phyloP scores from a whole-genome alignment of 805 yeast genomes.

The Kregervanrija delftensis region DNA sequence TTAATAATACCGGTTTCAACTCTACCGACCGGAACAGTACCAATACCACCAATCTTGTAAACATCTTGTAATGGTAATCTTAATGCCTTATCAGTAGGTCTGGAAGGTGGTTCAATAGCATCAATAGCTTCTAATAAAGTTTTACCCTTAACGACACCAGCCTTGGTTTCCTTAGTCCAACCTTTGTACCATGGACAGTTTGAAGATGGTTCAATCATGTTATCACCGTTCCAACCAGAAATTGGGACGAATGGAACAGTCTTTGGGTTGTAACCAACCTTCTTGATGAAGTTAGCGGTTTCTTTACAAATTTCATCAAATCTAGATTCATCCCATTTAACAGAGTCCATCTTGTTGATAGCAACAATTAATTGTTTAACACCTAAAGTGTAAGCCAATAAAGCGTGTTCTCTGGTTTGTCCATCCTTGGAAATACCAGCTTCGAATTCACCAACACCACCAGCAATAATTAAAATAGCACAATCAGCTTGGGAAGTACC shows the following conservation, averaged over 20 bases:
- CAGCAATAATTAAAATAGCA: constrained; percentile 82
- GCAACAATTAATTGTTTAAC: constrained; percentile 81
- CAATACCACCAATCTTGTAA: constrained; percentile 87
- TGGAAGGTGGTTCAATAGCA: constrained; percentile 67
- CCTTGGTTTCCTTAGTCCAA: constrained; percentile 72
- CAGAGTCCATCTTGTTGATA: constrained; percentile 91
- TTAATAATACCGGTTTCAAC: constrained; percentile 88
- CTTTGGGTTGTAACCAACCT: constrained; percentile 77
- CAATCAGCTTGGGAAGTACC: constrained; percentile 92
- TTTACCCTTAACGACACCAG: constrained; percentile 67
- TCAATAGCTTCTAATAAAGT: constrained; percentile 80
- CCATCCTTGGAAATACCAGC: constrained; percentile 92
- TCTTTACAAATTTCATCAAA: constrained; percentile 71
- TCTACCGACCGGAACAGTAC: constrained; percentile 88
- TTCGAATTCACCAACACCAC: constrained; percentile 90
- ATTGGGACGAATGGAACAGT: constrained; percentile 81
- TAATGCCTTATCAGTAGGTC: constrained; percentile 80
- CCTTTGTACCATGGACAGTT: constrained; percentile 87
- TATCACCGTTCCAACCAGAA: constrained; percentile 89
- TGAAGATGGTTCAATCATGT: constrained; percentile 75
- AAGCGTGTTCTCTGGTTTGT: constrained; percentile 92
- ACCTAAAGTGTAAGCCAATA: constrained; percentile 82
- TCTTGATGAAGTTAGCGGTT: constrained; percentile 70
- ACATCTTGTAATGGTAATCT: constrained; percentile 85
- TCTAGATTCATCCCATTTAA: constrained; percentile 76